Conservation (phyloP, 2,329 filamentous ascomycete genomes). For the Dactylellina sp. region DNA sequence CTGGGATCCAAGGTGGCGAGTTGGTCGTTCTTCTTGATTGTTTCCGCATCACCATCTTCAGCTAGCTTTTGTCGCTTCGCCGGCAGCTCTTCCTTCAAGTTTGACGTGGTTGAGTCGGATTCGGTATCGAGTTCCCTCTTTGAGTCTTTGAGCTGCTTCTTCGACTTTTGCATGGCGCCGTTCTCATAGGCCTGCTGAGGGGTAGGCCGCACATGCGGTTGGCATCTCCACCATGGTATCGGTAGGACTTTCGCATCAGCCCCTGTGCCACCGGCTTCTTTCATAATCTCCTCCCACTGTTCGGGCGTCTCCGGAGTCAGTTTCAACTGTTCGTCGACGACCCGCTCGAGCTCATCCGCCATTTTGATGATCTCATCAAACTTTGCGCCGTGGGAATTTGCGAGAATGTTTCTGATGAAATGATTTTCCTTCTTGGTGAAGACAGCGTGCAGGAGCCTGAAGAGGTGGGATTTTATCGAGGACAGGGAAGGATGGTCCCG, state of each 20-base stretch:
- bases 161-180: conserved; percentile 75
- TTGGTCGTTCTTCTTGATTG: conserved; percentile 19
- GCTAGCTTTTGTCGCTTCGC: conserved; percentile 60
- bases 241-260: conserved; percentile 49
- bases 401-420: conserved; percentile 85
- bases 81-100: conserved; percentile 61
- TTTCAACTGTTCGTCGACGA: conserved; percentile 78
- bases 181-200: conserved; percentile 58
- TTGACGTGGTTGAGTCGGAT: conserved; percentile 55
- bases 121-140: conserved; percentile 66
- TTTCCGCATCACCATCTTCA: conserved; percentile 15
- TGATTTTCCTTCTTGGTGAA: conserved; percentile 76
- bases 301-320: conserved; percentile 63
- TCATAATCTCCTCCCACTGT: conserved; percentile 65
- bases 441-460: conserved; percentile 87
- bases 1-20: conserved; percentile 15
- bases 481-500: conserved; percentile 73
- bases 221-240: conserved; percentile 61
- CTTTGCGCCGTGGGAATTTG: conserved; percentile 75
- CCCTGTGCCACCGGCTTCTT: conserved; percentile 57
- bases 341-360: conserved; percentile 79
- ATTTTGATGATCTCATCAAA: conserved; percentile 81
- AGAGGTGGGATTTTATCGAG: conserved; percentile 90
- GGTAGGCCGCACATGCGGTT: conserved; percentile 57
- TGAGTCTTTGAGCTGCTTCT: conserved; percentile 70